These are phyloP conservation scores for Ilyonectria sp. DNA, from an alignment of 2,329 filamentous ascomycete species.

Conservation along the genomic window DNA sequence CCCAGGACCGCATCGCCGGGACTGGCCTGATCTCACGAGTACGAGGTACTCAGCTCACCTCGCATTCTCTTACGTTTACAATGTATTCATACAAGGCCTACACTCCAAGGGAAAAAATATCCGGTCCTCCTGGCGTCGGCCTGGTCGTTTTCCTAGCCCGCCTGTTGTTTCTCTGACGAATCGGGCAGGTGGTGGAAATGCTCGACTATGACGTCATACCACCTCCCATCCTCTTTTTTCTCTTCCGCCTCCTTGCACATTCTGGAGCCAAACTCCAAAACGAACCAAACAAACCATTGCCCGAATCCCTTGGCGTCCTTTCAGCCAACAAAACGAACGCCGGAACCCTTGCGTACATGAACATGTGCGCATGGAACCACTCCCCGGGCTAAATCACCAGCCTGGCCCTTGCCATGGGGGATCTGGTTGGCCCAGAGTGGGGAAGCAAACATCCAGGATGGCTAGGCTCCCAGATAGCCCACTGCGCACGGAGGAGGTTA, in stretches of 20 bases:
- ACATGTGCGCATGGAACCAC: slow-evolving; percentile 25
- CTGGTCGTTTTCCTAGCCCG: slow-evolving; percentile 10
- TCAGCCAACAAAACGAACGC: slow-evolving; percentile 12
- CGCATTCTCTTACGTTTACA: background rate
- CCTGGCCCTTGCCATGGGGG: slow-evolving; percentile 17
- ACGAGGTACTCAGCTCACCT: background rate
- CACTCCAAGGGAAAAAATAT: background rate
- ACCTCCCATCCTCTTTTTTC: background rate
- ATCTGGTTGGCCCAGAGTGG: slow-evolving; percentile 38
- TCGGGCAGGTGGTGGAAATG: slow-evolving; percentile 26
- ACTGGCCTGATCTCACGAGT: background rate
- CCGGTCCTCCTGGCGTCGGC: slow-evolving; percentile 6
- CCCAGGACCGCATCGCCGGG: slow-evolving; percentile 17
- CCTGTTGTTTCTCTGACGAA: slow-evolving; percentile 9
- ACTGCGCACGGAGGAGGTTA: slow-evolving; percentile 26
- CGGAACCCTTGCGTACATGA: slow-evolving; percentile 11
- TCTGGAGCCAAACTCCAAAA: background rate
- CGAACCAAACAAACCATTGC: slow-evolving; percentile 15
- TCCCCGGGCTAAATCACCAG: slow-evolving; percentile 19
- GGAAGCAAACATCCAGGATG: slow-evolving; percentile 3
- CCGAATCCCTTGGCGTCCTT: slow-evolving; percentile 10
- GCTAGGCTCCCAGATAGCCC: slow-evolving; percentile 31
- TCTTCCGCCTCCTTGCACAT: background rate
- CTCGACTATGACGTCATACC: slow-evolving; percentile 24
- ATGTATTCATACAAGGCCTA: slow-evolving; percentile 19